A percentile compares a stretch with the other conserved stretches of the same genome.
Conservation (phyloP, 73 alveolate genomes). For the Effrenium voratum region DNA sequence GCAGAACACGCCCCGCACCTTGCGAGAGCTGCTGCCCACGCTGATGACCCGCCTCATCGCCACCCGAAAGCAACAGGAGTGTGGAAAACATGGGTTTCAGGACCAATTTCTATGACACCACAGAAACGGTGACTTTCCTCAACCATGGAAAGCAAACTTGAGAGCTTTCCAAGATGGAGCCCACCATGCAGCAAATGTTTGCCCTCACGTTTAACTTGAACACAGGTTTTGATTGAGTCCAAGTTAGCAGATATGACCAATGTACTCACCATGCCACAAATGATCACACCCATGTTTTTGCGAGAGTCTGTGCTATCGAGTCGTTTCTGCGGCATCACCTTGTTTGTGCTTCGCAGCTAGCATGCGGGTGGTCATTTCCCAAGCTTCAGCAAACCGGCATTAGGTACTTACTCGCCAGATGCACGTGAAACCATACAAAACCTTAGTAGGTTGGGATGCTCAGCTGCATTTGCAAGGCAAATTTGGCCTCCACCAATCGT, state of each 20-base stretch:
- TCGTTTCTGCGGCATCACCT: too few species aligned
- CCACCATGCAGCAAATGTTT: not conserved
- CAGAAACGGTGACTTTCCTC: too few species aligned
- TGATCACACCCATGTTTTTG: too few species aligned
- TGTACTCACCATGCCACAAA: too few species aligned
- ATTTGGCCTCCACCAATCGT: slow-evolving; percentile 59
- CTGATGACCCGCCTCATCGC: slow-evolving; percentile 79
- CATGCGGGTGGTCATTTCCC: too few species aligned
- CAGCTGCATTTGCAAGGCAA: slow-evolving; percentile 28
- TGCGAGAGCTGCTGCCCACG: slow-evolving; percentile 86
- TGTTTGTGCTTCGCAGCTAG: too few species aligned
- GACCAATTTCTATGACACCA: not conserved
- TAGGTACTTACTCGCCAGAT: too few species aligned
- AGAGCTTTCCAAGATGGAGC: not conserved
- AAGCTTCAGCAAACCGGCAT: too few species aligned
- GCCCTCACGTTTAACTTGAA: not conserved
- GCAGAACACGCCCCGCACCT: slow-evolving; percentile 89
- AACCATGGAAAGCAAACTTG: not conserved
- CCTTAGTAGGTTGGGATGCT: too few species aligned
- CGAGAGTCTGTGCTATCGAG: too few species aligned
- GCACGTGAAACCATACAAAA: too few species aligned
- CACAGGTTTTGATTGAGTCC: not conserved
- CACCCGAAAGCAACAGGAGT: not conserved
- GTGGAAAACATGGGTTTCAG: not conserved
- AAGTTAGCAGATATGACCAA: not conserved